phyloP scores from a whole-genome alignment of 2,329 filamentous ascomycete species.

The Hawksworthiomyces lignivorus region DNA sequence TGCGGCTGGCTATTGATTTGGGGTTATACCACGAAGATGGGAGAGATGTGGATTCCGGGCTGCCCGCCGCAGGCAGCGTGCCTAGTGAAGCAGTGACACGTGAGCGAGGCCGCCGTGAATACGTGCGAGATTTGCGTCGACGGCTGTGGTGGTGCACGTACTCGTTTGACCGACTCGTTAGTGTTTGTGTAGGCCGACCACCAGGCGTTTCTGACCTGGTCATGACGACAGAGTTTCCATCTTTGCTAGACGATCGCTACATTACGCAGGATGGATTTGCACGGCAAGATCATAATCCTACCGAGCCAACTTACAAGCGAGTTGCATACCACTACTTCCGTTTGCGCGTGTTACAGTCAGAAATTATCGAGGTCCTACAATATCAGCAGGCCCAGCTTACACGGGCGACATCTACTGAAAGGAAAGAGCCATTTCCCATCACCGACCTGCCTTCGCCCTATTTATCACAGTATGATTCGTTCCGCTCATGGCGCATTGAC shows the following conservation, averaged over 20 bases:
- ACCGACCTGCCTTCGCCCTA: slow-evolving; percentile 78
- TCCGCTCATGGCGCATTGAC: slow-evolving; percentile 80
- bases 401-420: slow-evolving; percentile 54
- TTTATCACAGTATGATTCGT: slow-evolving; percentile 73
- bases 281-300: slow-evolving; percentile 46
- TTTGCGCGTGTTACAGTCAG: slow-evolving; percentile 79
- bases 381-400: slow-evolving; percentile 82
- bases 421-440: slow-evolving; percentile 63
- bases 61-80: slow-evolving; percentile 40
- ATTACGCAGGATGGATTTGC: slow-evolving; percentile 75
- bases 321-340: slow-evolving; percentile 91
- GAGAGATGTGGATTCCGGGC: slow-evolving; percentile 51
- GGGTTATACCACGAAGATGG: slow-evolving; percentile 91
- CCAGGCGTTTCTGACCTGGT: slow-evolving; percentile 95
- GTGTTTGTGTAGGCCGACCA: slow-evolving; percentile 84
- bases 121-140: slow-evolving; percentile 76
- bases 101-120: slow-evolving; percentile 64
- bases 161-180: slow-evolving; percentile 88
- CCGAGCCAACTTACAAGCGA: slow-evolving; percentile 76
- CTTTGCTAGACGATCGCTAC: slow-evolving; percentile 75
- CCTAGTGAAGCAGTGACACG: slow-evolving; percentile 28
- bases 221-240: slow-evolving; percentile 92
- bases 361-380: slow-evolving; percentile 89
- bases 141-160: slow-evolving; percentile 97
- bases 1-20: slow-evolving; percentile 82